Percentiles rank a stretch among this genome's conserved stretches.
phyloP scores from a whole-genome alignment of 2,329 filamentous ascomycete genomes.

The Fusarium oxysporum region DNA sequence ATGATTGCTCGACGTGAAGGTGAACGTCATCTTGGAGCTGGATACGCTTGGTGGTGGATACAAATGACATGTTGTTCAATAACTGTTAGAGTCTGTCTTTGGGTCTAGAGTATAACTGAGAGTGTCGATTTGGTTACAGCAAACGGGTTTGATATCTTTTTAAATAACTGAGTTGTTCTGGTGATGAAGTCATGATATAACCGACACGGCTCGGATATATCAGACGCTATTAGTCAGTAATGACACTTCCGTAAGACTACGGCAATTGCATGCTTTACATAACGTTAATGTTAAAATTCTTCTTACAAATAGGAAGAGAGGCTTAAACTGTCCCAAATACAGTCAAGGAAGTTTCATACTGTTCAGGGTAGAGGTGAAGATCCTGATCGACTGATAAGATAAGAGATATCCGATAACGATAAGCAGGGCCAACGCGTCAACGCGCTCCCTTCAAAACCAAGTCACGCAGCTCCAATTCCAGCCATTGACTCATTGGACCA shows the following conservation, averaged over 20 bases:
- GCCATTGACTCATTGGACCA: neutral
- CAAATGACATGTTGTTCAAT: neutral
- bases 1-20: fast-evolving
- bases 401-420: neutral
- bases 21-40: neutral
- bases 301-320: too few species aligned
- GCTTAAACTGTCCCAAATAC: too few species aligned
- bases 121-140: too few species aligned
- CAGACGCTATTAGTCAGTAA: too few species aligned
- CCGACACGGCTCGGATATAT: too few species aligned
- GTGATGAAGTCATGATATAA: too few species aligned
- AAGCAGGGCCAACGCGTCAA: neutral
- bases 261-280: fast-evolving
- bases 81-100: fast-evolving
- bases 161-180: too few species aligned
- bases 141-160: too few species aligned
- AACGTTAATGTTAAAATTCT: too few species aligned
- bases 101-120: fast-evolving
- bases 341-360: too few species aligned
- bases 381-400: neutral
- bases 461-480: neutral
- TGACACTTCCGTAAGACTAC: too few species aligned
- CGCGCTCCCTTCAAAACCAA: neutral
- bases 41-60: neutral
- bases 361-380: neutral